Evolutionary conservation across 495 filamentous ascomycete genomes (phyloP), one percentile per base, ranked within the genome.

Genomic region (Aspergillus nanangensis): DNA sequence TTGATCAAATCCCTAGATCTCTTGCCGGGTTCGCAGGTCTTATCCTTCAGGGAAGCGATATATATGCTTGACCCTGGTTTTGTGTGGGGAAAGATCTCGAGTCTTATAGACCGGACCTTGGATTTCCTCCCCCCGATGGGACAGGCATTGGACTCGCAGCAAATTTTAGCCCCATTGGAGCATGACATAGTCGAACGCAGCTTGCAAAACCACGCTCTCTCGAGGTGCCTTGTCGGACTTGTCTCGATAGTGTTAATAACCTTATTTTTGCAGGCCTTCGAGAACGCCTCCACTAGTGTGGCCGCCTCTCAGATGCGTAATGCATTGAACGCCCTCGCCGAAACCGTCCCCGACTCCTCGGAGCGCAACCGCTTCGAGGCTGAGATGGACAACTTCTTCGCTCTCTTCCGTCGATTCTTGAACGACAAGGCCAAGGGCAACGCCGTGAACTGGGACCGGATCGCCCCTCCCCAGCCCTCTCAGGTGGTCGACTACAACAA

Each of bases 341-440:
- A 99, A 67, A 87, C 83, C 10, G 90, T 96, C 65, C 82, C 84
- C 57, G 89, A 97, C 53, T 70, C 82, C 17, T 65, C 73, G 25
- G 76, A 88, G 71, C 96, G 92, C 83, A 86, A 94, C 83, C 72
- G 75, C 29, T 99, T 96, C 69, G 93, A 97, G 74, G 92, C 90
- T 11, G 93, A 99, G 74, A 97, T 95, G 88, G 93, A 99, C 81
- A 99, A 99, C 83, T 99, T 99, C 80, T 99, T 92, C 62, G 84
- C 88, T 41, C 86, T 99, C 53, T 99, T 99, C 84, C 86, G 94
- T 50, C 80, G 93, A 63, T 99, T 95, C 66, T 78, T 99, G 38
- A 96, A 95, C 58, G 93, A 99, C 76, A 96, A 96, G 75, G 94
- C 93, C 48, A 98, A 96, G 79, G 91, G 91, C 59, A 96, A 89